Base-by-base conservation (phyloP, 768 basidiomycete species). In the Naganishia vaughanmartiniae region DNA sequence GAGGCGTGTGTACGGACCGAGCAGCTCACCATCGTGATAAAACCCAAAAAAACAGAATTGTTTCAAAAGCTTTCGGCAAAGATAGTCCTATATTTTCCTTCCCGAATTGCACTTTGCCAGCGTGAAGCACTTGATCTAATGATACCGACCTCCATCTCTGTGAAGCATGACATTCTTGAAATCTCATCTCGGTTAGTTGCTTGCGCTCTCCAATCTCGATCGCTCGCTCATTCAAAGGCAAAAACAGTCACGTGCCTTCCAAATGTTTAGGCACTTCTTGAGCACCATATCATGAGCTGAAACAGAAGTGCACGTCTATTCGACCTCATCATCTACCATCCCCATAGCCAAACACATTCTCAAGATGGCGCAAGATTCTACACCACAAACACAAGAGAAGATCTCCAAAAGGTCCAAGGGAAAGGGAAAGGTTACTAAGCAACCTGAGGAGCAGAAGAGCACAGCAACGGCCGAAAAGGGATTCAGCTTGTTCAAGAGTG, bases 361-460 rank as follows among this genome's bases (percentile, higher is more conserved):
- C 39, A 63, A 63, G 14, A 63, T 63, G 60, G 36, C 60, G 6
- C 46, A 63, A 42, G 28, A 34, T 46, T 19, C 60, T 45, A 36
- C 57, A 3, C 48, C 48, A n/a, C 60, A 63, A 45, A 42, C 30
- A 17, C 12, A 46, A 21, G 60, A 63, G 24, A 63, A 63, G 60
- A 45, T 14, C 14, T 63, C 60, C 39, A 63, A 63, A 42, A 34
- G 30, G 39, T 63, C 60, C 42, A 66, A 66, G 46, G 65, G 65
- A 51, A 66, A 66, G 53, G 65, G 65, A 54, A 51, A 54, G 34
- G 65, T 34, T 45, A 34, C 48, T 17, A 66, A 66, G 53, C 48
- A 66, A n/a, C n/a, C 65, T 17, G 53, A 66, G 42, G 48, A 36
- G 14, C 17, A 54, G 65, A 66, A 66, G 65, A 30, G 21, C 11